phyloP scores from a whole-genome alignment of 208 protist genomes.

The Leishmania tropica region DNA sequence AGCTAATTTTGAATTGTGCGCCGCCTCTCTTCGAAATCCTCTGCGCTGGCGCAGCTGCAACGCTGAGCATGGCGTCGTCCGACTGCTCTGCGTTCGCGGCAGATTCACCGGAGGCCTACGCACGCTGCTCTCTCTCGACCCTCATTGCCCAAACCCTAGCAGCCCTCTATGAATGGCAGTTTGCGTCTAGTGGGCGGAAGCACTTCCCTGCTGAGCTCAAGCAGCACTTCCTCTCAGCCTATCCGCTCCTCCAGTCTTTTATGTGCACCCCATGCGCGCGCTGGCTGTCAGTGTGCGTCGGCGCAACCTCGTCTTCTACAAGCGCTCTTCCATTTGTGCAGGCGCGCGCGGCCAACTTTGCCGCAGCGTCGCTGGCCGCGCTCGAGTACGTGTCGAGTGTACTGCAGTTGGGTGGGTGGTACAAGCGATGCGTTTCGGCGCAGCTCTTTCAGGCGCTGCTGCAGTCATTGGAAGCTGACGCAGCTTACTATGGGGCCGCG shows the following conservation, averaged over 20 bases:
- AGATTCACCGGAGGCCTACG: not conserved
- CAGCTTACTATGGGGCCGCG: conserved; percentile 15
- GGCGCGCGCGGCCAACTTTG: not conserved
- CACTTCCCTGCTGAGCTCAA: conserved; percentile 25
- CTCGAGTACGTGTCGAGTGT: conserved; percentile 37
- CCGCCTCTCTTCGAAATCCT: conserved; percentile 23
- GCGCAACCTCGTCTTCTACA: not conserved
- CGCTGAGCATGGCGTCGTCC: not conserved
- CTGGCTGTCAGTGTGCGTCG: conserved; percentile 5
- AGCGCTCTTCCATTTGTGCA: not conserved
- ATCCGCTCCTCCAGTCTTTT: conserved; percentile 9
- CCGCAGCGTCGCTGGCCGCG: conserved; percentile 9
- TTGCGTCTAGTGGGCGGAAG: not conserved
- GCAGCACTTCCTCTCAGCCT: conserved; percentile 17
- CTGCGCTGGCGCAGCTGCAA: not conserved
- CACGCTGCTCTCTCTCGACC: conserved; percentile 11
- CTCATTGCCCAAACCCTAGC: conserved; percentile 17
- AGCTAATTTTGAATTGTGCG: conserved; percentile 21
- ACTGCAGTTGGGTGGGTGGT: conserved; percentile 41
- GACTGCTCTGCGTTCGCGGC: not conserved
- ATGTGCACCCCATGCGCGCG: conserved; percentile 16
- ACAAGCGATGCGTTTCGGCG: conserved; percentile 25
- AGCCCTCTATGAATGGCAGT: conserved; percentile 30
- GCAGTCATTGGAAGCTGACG: conserved; percentile 37
- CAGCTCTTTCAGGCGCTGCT: conserved; percentile 34